phyloP scores from a whole-genome alignment of 1,284 basidiomycete genomes.

The Microstroma glucosiphilum region DNA sequence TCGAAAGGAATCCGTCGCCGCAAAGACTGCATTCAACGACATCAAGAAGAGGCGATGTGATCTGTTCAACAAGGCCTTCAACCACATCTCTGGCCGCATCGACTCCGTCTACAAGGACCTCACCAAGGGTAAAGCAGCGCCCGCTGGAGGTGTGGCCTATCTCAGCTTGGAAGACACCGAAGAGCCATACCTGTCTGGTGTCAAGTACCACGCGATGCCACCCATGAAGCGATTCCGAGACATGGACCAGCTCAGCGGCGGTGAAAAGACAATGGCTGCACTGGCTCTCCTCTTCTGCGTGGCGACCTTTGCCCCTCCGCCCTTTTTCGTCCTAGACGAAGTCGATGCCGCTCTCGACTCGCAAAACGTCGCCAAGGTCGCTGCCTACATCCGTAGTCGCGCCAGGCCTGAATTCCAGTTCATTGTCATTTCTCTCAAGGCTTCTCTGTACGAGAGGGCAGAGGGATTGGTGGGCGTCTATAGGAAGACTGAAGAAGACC shows the following conservation, averaged over 20 bases:
- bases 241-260: conserved; percentile 96
- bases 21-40: conserved; percentile 83
- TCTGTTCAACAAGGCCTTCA: conserved; percentile 91
- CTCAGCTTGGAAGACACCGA: conserved; percentile 91
- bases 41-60: conserved; percentile 66
- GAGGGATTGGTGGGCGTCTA: conserved; percentile 88
- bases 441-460: conserved; percentile 72
- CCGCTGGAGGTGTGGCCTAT: conserved; percentile 93
- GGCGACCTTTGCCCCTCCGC: conserved; percentile 86
- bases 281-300: conserved; percentile 91
- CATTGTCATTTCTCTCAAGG: conserved; percentile 89
- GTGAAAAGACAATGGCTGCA: conserved; percentile 97
- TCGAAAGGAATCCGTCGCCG: conserved; percentile 72
- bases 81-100: conserved; percentile 88
- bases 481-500: conserved; percentile 61
- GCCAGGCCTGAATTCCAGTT: conserved; percentile 72
- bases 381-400: conserved; percentile 45
- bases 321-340: conserved; percentile 97
- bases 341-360: conserved; percentile 79
- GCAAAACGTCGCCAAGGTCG: conserved; percentile 47
- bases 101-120: conserved; percentile 96
- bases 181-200: conserved; percentile 91
- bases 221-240: conserved; percentile 98
- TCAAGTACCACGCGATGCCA: conserved; percentile 94
- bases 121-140: conserved; percentile 84